Percentiles rank a stretch among this genome's conserved stretches.
Conservation (phyloP, 257 asterid species). For the Penstemon davidsonii region DNA sequence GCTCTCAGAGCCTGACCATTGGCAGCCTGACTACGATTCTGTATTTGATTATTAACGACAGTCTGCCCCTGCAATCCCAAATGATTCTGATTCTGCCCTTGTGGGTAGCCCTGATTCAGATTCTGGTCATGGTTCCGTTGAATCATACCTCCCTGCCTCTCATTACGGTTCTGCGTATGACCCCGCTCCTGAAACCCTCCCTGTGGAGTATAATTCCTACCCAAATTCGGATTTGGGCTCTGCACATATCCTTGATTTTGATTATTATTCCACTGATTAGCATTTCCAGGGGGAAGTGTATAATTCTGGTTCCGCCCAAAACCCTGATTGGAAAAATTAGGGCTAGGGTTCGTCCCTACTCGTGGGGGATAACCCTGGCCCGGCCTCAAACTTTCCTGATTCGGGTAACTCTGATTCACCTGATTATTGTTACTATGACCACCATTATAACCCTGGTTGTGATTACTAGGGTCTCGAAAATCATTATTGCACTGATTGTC, state of each 20-base stretch:
- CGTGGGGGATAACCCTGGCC: constrained; percentile 27
- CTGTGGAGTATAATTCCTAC: constrained; percentile 42
- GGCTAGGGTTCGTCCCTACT: constrained; percentile 29
- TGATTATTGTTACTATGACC: constrained; percentile 30
- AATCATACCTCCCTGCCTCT: constrained; percentile 39
- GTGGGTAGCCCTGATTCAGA: constrained; percentile 27
- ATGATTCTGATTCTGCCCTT: constrained; percentile 28
- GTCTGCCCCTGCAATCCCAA: constrained; percentile 32
- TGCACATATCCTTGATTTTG: constrained; percentile 42
- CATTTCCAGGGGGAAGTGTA: constrained; percentile 38
- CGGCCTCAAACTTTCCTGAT: constrained; percentile 34
- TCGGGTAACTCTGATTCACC: constrained; percentile 42
- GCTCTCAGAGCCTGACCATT: constrained; percentile 31
- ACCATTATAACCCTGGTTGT: constrained; percentile 37
- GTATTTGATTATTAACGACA: constrained; percentile 36
- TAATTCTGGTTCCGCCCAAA: constrained; percentile 40
- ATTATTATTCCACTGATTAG: constrained; percentile 34
- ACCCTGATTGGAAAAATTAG: constrained; percentile 41
- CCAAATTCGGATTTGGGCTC: constrained; percentile 32
- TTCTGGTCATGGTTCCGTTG: constrained; percentile 35
- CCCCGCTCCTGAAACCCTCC: constrained; percentile 50
- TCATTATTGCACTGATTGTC: constrained; percentile 34
- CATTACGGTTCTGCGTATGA: constrained; percentile 32
- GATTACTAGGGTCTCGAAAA: constrained; percentile 18
- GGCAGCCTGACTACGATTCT: constrained; percentile 39